phyloP scores from a whole-genome alignment of 306 rosid genomes.

The Malus domestica region ASM211411v1 NC_041804.1:8254501-8255000 shows the following conservation, averaged over 20 bases:
- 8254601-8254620: conserved; percentile 82
- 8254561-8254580: conserved; percentile 77
- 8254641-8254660: conserved; percentile 75
- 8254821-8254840: conserved; percentile 51
- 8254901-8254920: conserved; percentile 77
- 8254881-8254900: conserved; percentile 80
- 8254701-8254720: conserved; percentile 13
- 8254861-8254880: conserved; percentile 82
- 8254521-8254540: conserved; percentile 82
- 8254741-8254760: not conserved
- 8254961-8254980: not conserved
- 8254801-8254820: not conserved
- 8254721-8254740: conserved; percentile 13
- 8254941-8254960: conserved; percentile 51
- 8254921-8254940: conserved; percentile 93
- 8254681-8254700: conserved; percentile 72
- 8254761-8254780: not conserved
- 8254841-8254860: conserved; percentile 87
- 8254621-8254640: conserved; percentile 86
- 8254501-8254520: conserved; percentile 92
- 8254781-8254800: not conserved
- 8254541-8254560: conserved; percentile 91
- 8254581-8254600: conserved; percentile 59
- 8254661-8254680: conserved; percentile 51
- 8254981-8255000: not conserved